Evolutionary conservation across 495 filamentous ascomycete species (phyloP), one percentile per base, ranked within the genome.

Genomic region (Amphirosellinia nigrospora): DNA sequence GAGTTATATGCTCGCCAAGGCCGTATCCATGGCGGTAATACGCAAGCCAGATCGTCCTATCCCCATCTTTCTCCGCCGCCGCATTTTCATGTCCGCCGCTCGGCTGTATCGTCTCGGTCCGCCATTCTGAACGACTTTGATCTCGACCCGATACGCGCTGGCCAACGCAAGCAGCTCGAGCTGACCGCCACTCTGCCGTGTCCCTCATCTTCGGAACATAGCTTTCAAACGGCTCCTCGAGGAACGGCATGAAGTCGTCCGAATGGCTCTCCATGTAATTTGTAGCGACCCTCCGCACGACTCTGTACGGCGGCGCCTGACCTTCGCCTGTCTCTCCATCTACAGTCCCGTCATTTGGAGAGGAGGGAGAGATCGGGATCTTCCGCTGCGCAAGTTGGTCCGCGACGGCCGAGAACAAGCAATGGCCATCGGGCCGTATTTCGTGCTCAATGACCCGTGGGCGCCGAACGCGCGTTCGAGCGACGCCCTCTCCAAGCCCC

Each of bases 1-100:
- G 94, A 97, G 76, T 98, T 99, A 81, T 98, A 99, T 99, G 96
- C 84, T 98, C 95, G 15, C 96, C 96, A 21, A 98, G 82, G 2
- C 94, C 94, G 82, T 93, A 98, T 63, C 90, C 89, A 82, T 98
- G 94, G 70, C 91, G 84, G 81, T 98, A 98, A 80, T 98, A 99
- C 28, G 93, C 94, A 79, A 99, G 80, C 96, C 96, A 99, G 38
- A 98, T 84, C 64, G 75, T 84, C 66, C 81, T 80, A 21, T 70
- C 71, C 56, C 66, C 74, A 19, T 73, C 77, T 10, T 73, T 74
- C 19, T 68, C 68, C 36, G 67, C 62, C 15, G 70, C 73, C 15
- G 50, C 71, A 7, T 59, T 71, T 21, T 41, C 69, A 32, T 55
- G 73, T 26, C 79, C 79, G 0, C 80, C 82, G 15, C 73, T 81